Evolutionary conservation across 257 asterid species (phyloP), one percentile per base, ranked within the genome.

Genomic region (Rehmannia glutinosa): DNA sequence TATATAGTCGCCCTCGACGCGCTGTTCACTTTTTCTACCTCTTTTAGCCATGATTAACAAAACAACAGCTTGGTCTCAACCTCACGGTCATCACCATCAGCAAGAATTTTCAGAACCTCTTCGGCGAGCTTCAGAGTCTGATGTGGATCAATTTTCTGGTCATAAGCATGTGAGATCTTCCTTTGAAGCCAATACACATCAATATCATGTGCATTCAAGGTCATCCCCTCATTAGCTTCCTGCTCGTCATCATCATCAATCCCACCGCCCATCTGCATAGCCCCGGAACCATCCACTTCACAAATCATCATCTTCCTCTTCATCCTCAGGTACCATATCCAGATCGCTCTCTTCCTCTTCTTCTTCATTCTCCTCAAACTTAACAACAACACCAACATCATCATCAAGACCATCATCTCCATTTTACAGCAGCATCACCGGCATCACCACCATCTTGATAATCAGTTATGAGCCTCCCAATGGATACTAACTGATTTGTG

Each of bases 121-220:
- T 82, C 87, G 2, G 84, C 82, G 7, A 82, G 84, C 71, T 78
- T 82, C 74, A 78, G 86, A 68, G 84, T 78, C 74, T 82, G 87
- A 46, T 82, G 84, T 1, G 87, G 82, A 70, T 82, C 87, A 53
- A 82, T 78, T 16, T 78, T 70, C 33, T 82, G 84, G 64, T 78
- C 87, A 73, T 82, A 82, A n/a, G 87, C 87, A n/a, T n/a, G n/a
- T n/a, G n/a, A n/a, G n/a, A n/a, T n/a, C n/a, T n/a, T n/a, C n/a
- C n/a, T n/a, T n/a, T n/a, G n/a, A n/a, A n/a, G n/a, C n/a, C n/a
- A n/a, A n/a, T n/a, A n/a, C n/a, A n/a, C n/a, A n/a, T n/a, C n/a
- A n/a, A n/a, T n/a, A n/a, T n/a, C n/a, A n/a, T n/a, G n/a, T n/a
- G n/a, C n/a, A n/a, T n/a, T n/a, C n/a, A n/a, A n/a, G n/a, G n/a